Evolutionary conservation across 768 basidiomycete genomes (phyloP), one percentile per base, ranked within the genome.

Genomic region (Tylopilus sp.): DNA sequence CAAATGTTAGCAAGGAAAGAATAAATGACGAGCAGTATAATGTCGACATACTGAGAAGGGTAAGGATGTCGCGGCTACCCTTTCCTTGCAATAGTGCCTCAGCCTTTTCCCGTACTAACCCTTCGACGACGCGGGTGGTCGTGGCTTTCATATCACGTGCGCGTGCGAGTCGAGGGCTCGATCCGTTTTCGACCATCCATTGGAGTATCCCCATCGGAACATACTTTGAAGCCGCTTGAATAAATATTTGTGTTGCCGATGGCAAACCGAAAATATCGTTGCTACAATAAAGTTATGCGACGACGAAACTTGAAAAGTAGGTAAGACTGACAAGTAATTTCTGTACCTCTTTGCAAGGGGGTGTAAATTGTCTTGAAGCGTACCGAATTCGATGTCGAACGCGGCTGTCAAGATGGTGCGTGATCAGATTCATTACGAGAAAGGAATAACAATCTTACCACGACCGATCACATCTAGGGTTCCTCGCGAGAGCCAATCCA

Each of bases 401-500:
- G 40, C 40, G 6, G 22, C 40, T 41, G 24, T 24, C 6, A 7
- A 25, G 6, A 41, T 3, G 22, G 24, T 26, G n/a, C 13, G 40
- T 6, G 9, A 16, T 16, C 40, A 1, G 16, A 41, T 25, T 13
- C n/a, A n/a, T 40, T 25, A 40, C 4, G 12, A 13, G 8, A 24
- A 41, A 25, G 16, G 28, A 28, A 42, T 17, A 43, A 22, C 11
- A 19, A 37, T 1, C 54, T 10, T 64, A 78, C 78, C 76, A 59
- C 72, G 70, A 19, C 77, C 78, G 45, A 80, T 76, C 16, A 74
- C 73, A 64, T 80, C 80, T 26, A 81, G 60, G 9, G 77, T 71
- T 6, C 75, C 75, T 6, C 75, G 74, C 26, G 76, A 74, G 4
- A 70, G 17, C 66, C 66, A 65, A 12, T 40, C 1, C 26, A 54